phyloP scores from a whole-genome alignment of 306 rosid genomes.

The Corylus heterophylla region DNA sequence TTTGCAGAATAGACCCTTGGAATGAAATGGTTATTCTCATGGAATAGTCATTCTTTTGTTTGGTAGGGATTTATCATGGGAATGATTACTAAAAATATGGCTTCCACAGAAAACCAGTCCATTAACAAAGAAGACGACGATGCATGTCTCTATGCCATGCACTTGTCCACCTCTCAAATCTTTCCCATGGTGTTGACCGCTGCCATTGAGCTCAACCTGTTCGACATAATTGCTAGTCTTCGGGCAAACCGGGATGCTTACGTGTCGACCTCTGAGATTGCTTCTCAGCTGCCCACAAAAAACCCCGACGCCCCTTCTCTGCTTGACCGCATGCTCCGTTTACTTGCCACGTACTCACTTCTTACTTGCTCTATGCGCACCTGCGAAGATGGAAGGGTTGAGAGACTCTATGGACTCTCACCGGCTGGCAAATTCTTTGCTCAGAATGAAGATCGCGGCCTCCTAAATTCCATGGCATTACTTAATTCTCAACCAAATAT shows the following conservation, averaged over 20 bases:
- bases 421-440: constrained; percentile 25
- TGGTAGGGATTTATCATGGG: no score
- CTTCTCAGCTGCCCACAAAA: constrained; percentile 6
- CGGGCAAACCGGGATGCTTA: background rate
- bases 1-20: no score
- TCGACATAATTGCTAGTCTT: constrained; percentile 24
- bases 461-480: background rate
- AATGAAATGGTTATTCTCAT: no score
- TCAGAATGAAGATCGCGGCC: background rate
- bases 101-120: background rate
- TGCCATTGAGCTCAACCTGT: constrained; percentile 34
- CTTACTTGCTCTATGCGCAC: constrained; percentile 19
- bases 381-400: background rate
- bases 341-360: constrained; percentile 17
- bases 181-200: constrained; percentile 15
- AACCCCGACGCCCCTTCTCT: constrained; percentile 10
- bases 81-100: background rate
- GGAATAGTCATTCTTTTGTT: no score
- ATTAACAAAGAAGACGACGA: constrained; percentile 2
- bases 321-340: constrained; percentile 29
- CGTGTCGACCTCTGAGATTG: constrained; percentile 29
- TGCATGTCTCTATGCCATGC: constrained; percentile 21
- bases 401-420: constrained; percentile 20
- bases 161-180: background rate
- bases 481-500: background rate